phyloP scores from a whole-genome alignment of 306 rosid species.

The Phaseolus lunatus region DNA sequence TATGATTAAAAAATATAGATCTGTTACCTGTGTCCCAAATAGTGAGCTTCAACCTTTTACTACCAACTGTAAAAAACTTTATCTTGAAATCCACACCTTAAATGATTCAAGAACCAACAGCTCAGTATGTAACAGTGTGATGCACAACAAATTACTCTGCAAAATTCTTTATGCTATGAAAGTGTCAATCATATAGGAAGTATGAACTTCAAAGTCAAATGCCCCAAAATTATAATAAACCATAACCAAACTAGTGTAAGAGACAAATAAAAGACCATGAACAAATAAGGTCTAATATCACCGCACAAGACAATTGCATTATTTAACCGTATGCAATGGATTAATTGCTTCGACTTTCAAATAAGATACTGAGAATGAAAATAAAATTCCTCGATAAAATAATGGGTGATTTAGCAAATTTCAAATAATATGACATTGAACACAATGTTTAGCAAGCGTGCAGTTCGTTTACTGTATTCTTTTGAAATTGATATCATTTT shows the following conservation, averaged over 20 bases:
- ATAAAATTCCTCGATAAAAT: background rate
- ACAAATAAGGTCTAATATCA: slow-evolving; percentile 2
- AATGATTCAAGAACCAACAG: slow-evolving; percentile 44
- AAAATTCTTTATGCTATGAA: slow-evolving; percentile 21
- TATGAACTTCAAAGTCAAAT: slow-evolving; percentile 21
- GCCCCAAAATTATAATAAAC: slow-evolving; percentile 10
- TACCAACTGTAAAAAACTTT: slow-evolving; percentile 76
- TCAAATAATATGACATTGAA: background rate
- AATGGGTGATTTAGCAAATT: background rate
- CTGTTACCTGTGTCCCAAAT: slow-evolving; percentile 96
- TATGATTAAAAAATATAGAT: slow-evolving; percentile 11
- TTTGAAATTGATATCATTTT: background rate
- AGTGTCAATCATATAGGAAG: slow-evolving; percentile 7
- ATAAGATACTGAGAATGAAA: background rate
- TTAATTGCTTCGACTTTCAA: slow-evolving; percentile 2
- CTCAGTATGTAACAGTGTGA: slow-evolving; percentile 25
- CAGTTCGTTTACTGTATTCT: background rate
- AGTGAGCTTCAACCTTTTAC: slow-evolving; percentile 90
- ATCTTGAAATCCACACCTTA: slow-evolving; percentile 97
- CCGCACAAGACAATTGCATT: background rate
- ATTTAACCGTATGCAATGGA: background rate
- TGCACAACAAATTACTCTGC: background rate
- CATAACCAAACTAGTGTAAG: background rate
- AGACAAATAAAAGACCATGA: background rate
- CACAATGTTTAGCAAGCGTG: background rate